phyloP scores from a whole-genome alignment of 371 early-diverging fungal species.

The Rhizopus stolonifer region DNA sequence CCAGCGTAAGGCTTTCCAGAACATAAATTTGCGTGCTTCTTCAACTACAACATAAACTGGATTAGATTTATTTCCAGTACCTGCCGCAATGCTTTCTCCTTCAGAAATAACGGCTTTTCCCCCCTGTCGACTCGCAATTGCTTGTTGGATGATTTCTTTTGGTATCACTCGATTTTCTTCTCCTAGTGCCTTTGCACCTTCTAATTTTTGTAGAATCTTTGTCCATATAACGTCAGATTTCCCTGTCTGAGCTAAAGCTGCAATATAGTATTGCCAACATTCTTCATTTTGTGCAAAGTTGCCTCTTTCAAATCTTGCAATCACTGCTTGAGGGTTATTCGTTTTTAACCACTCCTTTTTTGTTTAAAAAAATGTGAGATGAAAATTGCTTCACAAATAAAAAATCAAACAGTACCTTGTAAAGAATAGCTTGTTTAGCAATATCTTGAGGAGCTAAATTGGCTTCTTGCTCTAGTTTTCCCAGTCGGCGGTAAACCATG shows the following conservation, averaged over 20 bases:
- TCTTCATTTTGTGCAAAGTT: constrained; percentile 65
- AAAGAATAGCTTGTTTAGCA: constrained; percentile 66
- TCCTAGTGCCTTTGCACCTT: constrained; percentile 28
- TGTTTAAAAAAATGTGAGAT: neutral
- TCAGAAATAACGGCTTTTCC: constrained; percentile 15
- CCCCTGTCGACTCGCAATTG: constrained; percentile 26
- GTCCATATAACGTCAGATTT: constrained; percentile 66
- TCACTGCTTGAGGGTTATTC: constrained; percentile 63
- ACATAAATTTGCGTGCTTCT: constrained; percentile 64
- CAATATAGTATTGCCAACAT: constrained; percentile 68
- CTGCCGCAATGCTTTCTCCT: constrained; percentile 19
- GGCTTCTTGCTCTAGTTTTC: constrained; percentile 66
- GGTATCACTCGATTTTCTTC: constrained; percentile 4
- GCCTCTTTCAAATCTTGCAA: constrained; percentile 70
- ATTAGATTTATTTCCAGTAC: constrained; percentile 41
- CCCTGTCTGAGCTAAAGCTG: constrained; percentile 67
- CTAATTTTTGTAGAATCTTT: constrained; percentile 61
- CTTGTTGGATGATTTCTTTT: constrained; percentile 38
- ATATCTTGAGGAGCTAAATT: constrained; percentile 63
- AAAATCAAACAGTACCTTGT: constrained; percentile 54
- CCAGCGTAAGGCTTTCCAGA: constrained; percentile 76
- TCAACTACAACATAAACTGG: constrained; percentile 61
- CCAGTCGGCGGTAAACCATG: constrained; percentile 16
- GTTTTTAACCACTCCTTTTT: constrained; percentile 62
- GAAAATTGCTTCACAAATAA: neutral